Base-by-base conservation (phyloP, 2,329 filamentous ascomycete species). In the Lachnellula cervina region DNA sequence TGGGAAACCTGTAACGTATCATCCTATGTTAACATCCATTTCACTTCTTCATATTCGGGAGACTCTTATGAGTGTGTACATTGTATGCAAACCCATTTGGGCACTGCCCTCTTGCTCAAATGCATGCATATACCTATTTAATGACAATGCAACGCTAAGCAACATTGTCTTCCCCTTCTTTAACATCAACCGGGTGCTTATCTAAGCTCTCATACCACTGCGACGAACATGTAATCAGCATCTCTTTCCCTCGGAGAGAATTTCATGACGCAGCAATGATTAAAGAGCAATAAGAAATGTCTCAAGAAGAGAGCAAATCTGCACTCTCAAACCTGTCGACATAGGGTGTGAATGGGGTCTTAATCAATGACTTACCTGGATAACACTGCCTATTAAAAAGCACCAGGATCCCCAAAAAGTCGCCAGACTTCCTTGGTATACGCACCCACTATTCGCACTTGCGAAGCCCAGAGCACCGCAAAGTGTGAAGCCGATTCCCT, bases 381-480 rank as follows among this genome's bases (percentile, higher is more conserved):
- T 70, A 6, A 68, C 67, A 57, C 75, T 77, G 3, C 76, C 76
- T 48, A 78, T 70, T 59, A 79, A 64, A 59, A 78, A 79, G 28
- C 76, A 75, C 76, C 76, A 79, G 2, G 72, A 76, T 4, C 76
- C 77, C 64, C 77, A 71, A 56, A 77, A 78, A 2, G 76, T 78
- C 16, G 79, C 74, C 52, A 83, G 66, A 2, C 72, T 72, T 13
- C 74, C 71, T 44, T 80, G 74, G 60, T 80, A 80, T 42, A 73
- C 68, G 3, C 76, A 73, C 1, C 72, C 72, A 52, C 73, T 68
- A 23, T 65, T 70, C 7, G 66, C 68, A 11, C 70, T 58, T 19
- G 61, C 79, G 53, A 77, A 80, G 0, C 80, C 81, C 32, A 84
- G 64, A 2, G 77, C 80, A n/a, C 80, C 81, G 57, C 80, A 83